phyloP scores from a whole-genome alignment of 2,329 filamentous ascomycete species.

The Graphilbum fragrans region DNA sequence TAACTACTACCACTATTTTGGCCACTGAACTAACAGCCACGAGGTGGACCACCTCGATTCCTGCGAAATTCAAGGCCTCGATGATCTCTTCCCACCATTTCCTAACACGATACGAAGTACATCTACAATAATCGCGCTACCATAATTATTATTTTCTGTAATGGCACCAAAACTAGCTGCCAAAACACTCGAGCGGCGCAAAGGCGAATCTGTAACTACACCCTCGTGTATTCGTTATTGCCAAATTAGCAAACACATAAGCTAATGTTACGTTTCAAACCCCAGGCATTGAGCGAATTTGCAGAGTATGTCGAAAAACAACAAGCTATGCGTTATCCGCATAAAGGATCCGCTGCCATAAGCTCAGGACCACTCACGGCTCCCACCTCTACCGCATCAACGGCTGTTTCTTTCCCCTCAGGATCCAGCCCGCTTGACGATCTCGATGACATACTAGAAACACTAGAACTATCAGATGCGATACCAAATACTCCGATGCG shows the following conservation, averaged over 20 bases:
- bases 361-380: slow-evolving; percentile 12
- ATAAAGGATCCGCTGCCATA: background rate
- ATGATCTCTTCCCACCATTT: background rate
- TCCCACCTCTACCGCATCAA: slow-evolving; percentile 16
- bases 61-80: no score
- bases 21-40: no score
- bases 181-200: slow-evolving; percentile 66
- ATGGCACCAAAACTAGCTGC: slow-evolving; percentile 47
- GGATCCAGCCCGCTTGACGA: slow-evolving; percentile 53
- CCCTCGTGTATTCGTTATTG: slow-evolving; percentile 11
- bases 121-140: background rate
- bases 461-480: slow-evolving; percentile 67
- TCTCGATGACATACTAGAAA: slow-evolving; percentile 83
- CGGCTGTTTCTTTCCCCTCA: slow-evolving; percentile 14
- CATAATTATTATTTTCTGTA: background rate
- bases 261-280: background rate
- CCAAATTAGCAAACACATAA: background rate
- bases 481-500: slow-evolving; percentile 57
- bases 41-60: no score
- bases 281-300: slow-evolving; percentile 77
- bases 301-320: slow-evolving; percentile 96
- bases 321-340: slow-evolving; percentile 59
- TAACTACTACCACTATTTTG: no score
- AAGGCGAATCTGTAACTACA: slow-evolving; percentile 77
- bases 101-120: background rate